These are phyloP conservation scores for Rhytidhysteron rufulum DNA, from an alignment of 2,329 filamentous ascomycete species.

Conservation along the genomic window DNA sequence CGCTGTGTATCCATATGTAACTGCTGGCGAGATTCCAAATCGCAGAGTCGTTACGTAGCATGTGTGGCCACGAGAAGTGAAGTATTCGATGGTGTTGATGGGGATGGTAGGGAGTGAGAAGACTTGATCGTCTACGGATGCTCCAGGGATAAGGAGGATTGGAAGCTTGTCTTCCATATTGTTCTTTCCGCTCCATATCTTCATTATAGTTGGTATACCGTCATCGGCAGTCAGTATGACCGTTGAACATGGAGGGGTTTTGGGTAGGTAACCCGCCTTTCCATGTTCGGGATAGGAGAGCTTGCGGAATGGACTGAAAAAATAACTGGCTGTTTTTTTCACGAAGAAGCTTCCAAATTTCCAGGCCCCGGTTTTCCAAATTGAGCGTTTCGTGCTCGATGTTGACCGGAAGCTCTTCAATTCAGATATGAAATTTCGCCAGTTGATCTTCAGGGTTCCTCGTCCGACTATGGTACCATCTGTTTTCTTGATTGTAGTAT, in stretches of 20 bases:
- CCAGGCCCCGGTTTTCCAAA: too few species aligned
- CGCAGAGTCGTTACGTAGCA: conserved; percentile 58
- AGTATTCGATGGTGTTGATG: conserved; percentile 62
- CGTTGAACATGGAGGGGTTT: conserved; percentile 43
- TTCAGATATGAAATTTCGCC: too few species aligned
- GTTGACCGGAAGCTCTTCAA: too few species aligned
- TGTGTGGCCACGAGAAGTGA: conserved; percentile 57
- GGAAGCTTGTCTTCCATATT: conserved; percentile 26
- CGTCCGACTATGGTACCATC: conserved; percentile 50
- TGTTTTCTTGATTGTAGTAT: conserved; percentile 52
- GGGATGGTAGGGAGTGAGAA: conserved; percentile 60
- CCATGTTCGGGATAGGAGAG: conserved; percentile 54
- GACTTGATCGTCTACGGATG: conserved; percentile 61
- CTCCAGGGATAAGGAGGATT: conserved; percentile 60
- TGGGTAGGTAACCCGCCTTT: conserved; percentile 43
- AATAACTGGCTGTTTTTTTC: conserved; percentile 49
- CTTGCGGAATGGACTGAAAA: conserved; percentile 52
- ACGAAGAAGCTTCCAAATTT: conserved; percentile 58
- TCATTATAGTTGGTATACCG: conserved; percentile 50
- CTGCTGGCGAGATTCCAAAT: conserved; percentile 52
- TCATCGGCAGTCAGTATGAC: conserved; percentile 51
- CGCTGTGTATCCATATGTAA: conserved; percentile 54
- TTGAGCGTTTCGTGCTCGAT: too few species aligned
- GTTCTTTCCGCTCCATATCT: conserved; percentile 46
- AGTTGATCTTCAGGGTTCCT: too few species aligned